Conservation (phyloP, 192 early-diverging fungal genomes). For the Linnemannia schmuckeri region DNA sequence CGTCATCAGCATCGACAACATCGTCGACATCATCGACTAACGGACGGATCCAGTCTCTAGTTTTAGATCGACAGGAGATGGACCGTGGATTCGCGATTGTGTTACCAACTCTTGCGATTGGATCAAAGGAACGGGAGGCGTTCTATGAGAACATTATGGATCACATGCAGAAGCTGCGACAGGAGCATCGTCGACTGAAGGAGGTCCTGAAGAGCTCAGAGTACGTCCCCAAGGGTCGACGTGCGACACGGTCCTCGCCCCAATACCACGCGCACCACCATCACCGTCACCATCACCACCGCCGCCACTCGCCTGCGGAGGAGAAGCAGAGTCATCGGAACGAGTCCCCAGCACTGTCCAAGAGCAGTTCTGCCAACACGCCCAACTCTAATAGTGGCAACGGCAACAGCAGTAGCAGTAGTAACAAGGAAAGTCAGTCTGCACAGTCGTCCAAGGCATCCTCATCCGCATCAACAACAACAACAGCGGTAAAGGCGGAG, state of each 20-base stretch:
- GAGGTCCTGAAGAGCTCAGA: constrained; percentile 45
- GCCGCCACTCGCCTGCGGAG: constrained; percentile 19
- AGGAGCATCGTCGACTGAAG: constrained; percentile 49
- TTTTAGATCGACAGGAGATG: constrained; percentile 32
- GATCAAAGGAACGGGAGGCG: constrained; percentile 54
- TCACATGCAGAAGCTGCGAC: constrained; percentile 38
- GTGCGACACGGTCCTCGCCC: constrained; percentile 45
- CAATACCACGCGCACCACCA: constrained; percentile 14
- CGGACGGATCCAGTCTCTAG: constrained; percentile 23
- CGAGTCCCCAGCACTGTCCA: constrained; percentile 15
- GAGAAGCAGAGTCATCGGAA: constrained; percentile 24
- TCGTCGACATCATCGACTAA: constrained; percentile 11
- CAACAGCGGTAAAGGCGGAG: background rate
- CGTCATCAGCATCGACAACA: background rate
- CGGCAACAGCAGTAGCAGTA: background rate
- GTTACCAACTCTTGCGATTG: constrained; percentile 43
- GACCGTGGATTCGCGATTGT: constrained; percentile 34
- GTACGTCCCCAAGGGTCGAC: constrained; percentile 38
- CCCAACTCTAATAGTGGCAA: background rate
- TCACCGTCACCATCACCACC: constrained; percentile 11
- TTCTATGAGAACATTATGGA: constrained; percentile 54
- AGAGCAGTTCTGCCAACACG: background rate
- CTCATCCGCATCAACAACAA: background rate
- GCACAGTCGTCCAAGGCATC: background rate
- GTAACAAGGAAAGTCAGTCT: background rate